Base-by-base conservation (phyloP, 192 early-diverging fungal species). In the Coemansia sp. region DNA sequence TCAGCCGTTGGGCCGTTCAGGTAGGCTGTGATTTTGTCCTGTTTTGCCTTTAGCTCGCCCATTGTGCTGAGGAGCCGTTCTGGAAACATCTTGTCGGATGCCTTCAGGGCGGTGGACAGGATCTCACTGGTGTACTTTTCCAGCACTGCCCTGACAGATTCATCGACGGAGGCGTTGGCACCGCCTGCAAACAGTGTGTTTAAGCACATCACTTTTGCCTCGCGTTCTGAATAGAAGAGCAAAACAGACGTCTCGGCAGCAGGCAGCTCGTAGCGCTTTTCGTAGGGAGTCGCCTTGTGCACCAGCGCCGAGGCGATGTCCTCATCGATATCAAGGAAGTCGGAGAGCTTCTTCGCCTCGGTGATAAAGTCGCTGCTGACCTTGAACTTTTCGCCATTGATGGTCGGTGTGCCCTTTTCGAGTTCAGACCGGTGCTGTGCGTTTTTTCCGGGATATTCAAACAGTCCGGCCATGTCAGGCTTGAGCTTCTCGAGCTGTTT, bases 251-350 rank as follows among this genome's bases (percentile, higher is more conserved):
- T 86, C 41, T 92, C 88, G 23, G 85, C 82, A 3, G 87, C 82
- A 18, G 85, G 86, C 38, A 84, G 77, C 55, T 89, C 85, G 45
- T 87, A 89, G 36, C 74, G 72, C 63, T 88, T 78, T 39, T 80
- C 70, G 21, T 85, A 75, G 7, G 85, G 67, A 11, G 81, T 69
- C 1, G 87, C 87, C 60, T 84, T 66, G 51, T 86, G 81, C 58
- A 92, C 73, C 35, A 95, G 75, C 8, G 86, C 76, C 4, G 91
- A 85, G 6, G 94, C 94, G 12, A 86, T 65, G 62, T 88, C 83
- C 69, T 96, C 94, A 77, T 92, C 88, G 48, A 95, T 84, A 24
- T 89, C 84, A 33, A 98, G 81, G 64, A 92, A 85, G 72, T 95
- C 92, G 2, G 92, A 92, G 35, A 98, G 68, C 68, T 88, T 82